Base-by-base conservation (phyloP, 106 monocot species). In the Posidonia australis region DNA sequence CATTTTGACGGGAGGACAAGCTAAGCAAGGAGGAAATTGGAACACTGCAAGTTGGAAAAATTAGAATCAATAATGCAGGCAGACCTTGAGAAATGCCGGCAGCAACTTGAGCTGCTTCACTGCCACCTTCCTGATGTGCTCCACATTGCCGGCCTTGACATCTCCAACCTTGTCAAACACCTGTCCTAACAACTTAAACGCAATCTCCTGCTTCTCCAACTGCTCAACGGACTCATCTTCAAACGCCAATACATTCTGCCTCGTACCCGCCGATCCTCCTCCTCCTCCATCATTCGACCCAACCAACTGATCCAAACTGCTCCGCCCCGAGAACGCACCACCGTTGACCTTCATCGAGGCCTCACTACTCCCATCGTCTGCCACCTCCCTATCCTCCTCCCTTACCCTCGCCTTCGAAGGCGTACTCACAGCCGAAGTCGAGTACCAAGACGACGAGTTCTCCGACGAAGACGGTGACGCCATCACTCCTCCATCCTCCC, bases 71-170 rank as follows among this genome's bases (percentile, higher is more conserved):
- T 5, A 7, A 56, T 10, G 10, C 46, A 45, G 31, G 16, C 5
- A 14, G 7, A 51, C 96, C 91, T 98, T 98, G 32, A 98, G 85
- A 71, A 98, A 98, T 36, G 66, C 70, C 7, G 91, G 75, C 60
- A 91, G 68, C 9, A 80, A 88, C 67, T 85, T 87, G 60, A 98
- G 68, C 69, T 98, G 91, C 57, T 73, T 79, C n/a, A 77, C 64
- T 5, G 87, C 77, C 9, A 79, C 79, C 62, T 75, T 79, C 60
- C 85, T 69, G 43, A 91, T 72, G 54, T 72, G 74, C 57, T 88
- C 98, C 42, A 85, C 54, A 46, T 87, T 66, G 19, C 32, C 70
- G 21, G 73, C 7, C 53, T 76, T 70, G 6, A 76, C 70, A 47
- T 18, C 54, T 5, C 78, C 87, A 48, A 45, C 52, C 36, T 67